Percentiles rank a stretch among this genome's conserved stretches.
Conservation (phyloP, 352 stramenopile species). For the Nothophytophthora sp. region DNA sequence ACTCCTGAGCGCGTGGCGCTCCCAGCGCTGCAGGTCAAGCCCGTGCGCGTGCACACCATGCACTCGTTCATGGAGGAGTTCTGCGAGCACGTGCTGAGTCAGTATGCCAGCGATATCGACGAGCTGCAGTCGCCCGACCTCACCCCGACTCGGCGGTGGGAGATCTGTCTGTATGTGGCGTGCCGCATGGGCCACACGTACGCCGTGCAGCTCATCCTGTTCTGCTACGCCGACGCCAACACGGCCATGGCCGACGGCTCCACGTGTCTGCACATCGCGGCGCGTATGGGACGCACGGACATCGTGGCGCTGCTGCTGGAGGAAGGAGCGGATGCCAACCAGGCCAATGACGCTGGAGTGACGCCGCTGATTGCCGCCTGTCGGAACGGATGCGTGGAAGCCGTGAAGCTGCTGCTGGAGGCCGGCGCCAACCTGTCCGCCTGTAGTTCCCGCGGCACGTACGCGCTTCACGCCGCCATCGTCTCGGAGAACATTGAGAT, state of each 20-base stretch:
- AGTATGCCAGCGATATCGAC: constrained; percentile 65
- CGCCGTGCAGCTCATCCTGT: constrained; percentile 71
- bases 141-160: constrained; percentile 56
- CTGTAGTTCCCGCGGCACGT: constrained; percentile 57
- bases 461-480: constrained; percentile 65
- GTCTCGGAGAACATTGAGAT: constrained; percentile 68
- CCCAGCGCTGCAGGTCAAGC: constrained; percentile 56
- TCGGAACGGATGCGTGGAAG: constrained; percentile 57
- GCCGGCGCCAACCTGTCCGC: constrained; percentile 43
- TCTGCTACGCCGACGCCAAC: constrained; percentile 73
- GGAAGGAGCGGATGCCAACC: constrained; percentile 65
- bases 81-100: constrained; percentile 59
- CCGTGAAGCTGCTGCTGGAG: constrained; percentile 55
- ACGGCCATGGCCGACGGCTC: constrained; percentile 60
- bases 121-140: constrained; percentile 53
- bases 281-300: constrained; percentile 66
- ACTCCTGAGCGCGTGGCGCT: constrained; percentile 22
- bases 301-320: constrained; percentile 68
- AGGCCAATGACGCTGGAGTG: constrained; percentile 56
- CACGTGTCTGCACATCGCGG: constrained; percentile 71
- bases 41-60: constrained; percentile 66
- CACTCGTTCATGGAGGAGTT: constrained; percentile 85
- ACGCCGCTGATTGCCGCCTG: constrained; percentile 75
- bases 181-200: constrained; percentile 77
- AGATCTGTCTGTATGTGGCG: constrained; percentile 72